phyloP scores from a whole-genome alignment of 2,329 filamentous ascomycete species.

The Stenocarpella maydis region DNA sequence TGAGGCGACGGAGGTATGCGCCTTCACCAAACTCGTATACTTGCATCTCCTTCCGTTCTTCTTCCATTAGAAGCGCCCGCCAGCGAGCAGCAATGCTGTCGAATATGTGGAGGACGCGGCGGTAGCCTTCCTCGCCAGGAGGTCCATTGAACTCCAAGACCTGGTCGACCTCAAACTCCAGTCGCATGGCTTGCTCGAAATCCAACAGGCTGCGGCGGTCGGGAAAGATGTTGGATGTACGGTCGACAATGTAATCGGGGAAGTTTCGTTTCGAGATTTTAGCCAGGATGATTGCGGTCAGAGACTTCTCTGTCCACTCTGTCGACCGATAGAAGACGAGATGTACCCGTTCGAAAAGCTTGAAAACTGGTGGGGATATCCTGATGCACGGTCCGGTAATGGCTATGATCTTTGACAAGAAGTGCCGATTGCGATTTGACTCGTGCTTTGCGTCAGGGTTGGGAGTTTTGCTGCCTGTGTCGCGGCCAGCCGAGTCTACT shows the following conservation, averaged over 20 bases:
- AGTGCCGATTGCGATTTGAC: slow-evolving; percentile 76
- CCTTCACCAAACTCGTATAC: slow-evolving; percentile 86
- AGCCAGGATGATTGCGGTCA: slow-evolving; percentile 93
- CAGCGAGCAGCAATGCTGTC: slow-evolving; percentile 83
- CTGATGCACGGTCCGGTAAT: slow-evolving; percentile 86
- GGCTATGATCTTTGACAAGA: slow-evolving; percentile 77
- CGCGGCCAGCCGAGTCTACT: slow-evolving; percentile 52
- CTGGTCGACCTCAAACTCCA: slow-evolving; percentile 82
- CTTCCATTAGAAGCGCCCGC: slow-evolving; percentile 75
- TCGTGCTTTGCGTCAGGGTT: slow-evolving; percentile 44
- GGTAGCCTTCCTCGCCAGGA: slow-evolving; percentile 69
- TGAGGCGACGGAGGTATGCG: slow-evolving; percentile 88
- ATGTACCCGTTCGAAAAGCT: slow-evolving; percentile 92
- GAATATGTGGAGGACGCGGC: slow-evolving; percentile 75
- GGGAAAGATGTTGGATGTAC: slow-evolving; percentile 87
- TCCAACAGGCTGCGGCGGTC: slow-evolving; percentile 80
- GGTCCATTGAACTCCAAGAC: slow-evolving; percentile 82
- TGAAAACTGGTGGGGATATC: slow-evolving; percentile 75
- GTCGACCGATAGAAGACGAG: slow-evolving; percentile 95
- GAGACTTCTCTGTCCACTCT: slow-evolving; percentile 96
- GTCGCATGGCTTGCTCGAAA: slow-evolving; percentile 85
- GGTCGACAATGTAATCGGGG: slow-evolving; percentile 87
- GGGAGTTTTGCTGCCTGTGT: slow-evolving; percentile 46
- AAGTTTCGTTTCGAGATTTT: slow-evolving; percentile 90
- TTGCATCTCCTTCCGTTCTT: slow-evolving; percentile 78